phyloP scores from a whole-genome alignment of 768 basidiomycete species.

The Suillus plorans region DNA sequence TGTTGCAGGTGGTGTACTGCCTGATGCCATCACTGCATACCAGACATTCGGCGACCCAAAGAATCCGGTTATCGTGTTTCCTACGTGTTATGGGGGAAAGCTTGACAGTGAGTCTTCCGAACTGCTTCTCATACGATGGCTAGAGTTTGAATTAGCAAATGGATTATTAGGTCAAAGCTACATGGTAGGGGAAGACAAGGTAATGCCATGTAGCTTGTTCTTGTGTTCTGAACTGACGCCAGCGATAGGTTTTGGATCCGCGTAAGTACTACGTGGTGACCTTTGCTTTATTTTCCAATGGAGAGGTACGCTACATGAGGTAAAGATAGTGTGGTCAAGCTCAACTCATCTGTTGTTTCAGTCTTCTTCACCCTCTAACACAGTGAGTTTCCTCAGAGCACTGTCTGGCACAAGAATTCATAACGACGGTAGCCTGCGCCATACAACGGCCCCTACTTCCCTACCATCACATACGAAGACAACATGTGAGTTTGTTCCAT shows the following conservation, averaged over 20 bases:
- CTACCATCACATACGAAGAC: constrained; percentile 53
- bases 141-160: constrained; percentile 14
- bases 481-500: constrained; percentile 44
- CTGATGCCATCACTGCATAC: constrained; percentile 60
- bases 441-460: constrained; percentile 61
- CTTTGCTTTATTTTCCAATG: constrained; percentile 58
- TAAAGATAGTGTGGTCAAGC: neutral
- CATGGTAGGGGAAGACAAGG: constrained; percentile 54
- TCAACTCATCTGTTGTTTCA: constrained; percentile 17
- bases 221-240: neutral
- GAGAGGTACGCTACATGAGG: constrained; percentile 42
- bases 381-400: constrained; percentile 13
- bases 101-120: constrained; percentile 43
- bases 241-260: constrained; percentile 45
- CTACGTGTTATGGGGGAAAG: constrained; percentile 56
- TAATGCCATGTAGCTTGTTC: constrained; percentile 10
- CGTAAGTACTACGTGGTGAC: constrained; percentile 55
- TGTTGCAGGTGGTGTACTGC: constrained; percentile 52
- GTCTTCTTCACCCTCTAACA: constrained; percentile 66
- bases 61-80: constrained; percentile 60
- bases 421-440: constrained; percentile 42
- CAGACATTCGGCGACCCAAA: constrained; percentile 51
- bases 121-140: neutral
- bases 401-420: constrained; percentile 1
- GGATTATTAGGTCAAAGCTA: constrained; percentile 44